phyloP scores from a whole-genome alignment of 192 early-diverging fungal species.

The Mortierella antarctica region DNA sequence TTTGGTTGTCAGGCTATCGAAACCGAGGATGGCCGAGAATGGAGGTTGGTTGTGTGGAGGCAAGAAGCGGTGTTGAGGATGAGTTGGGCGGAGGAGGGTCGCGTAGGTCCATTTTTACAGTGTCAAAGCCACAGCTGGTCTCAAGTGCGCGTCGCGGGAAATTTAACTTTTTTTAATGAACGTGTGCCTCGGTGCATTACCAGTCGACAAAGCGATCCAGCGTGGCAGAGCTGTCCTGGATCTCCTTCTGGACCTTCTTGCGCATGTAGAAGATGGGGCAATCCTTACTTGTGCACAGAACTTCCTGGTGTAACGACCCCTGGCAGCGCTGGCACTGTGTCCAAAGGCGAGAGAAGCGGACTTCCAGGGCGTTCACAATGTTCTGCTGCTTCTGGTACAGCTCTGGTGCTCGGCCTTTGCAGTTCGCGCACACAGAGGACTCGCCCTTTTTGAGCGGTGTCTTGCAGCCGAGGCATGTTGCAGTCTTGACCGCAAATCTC shows the following conservation, averaged over 20 bases:
- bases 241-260: slow-evolving; percentile 94
- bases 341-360: slow-evolving; percentile 89
- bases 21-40: neutral
- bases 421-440: slow-evolving; percentile 84
- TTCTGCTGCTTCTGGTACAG: slow-evolving; percentile 82
- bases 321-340: slow-evolving; percentile 98
- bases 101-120: no score
- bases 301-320: slow-evolving; percentile 92
- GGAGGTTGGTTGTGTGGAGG: neutral
- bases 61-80: neutral
- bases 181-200: neutral
- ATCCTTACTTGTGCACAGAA: slow-evolving; percentile 94
- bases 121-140: neutral
- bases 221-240: slow-evolving; percentile 74
- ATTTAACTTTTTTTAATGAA: no score
- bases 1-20: no score
- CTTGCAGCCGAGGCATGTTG: slow-evolving; percentile 95
- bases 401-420: slow-evolving; percentile 74
- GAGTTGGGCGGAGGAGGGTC: neutral
- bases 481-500: slow-evolving; percentile 92
- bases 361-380: slow-evolving; percentile 77
- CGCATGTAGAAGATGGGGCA: slow-evolving; percentile 99
- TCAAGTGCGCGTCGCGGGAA: neutral
- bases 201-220: slow-evolving; percentile 77
- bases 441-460: slow-evolving; percentile 79